A percentile compares a stretch with the other conserved stretches of the same genome.
Evolutionary conservation across 2,329 filamentous ascomycete genomes (phyloP).

Genomic region (Stagonosporopsis tanaceti): DNA sequence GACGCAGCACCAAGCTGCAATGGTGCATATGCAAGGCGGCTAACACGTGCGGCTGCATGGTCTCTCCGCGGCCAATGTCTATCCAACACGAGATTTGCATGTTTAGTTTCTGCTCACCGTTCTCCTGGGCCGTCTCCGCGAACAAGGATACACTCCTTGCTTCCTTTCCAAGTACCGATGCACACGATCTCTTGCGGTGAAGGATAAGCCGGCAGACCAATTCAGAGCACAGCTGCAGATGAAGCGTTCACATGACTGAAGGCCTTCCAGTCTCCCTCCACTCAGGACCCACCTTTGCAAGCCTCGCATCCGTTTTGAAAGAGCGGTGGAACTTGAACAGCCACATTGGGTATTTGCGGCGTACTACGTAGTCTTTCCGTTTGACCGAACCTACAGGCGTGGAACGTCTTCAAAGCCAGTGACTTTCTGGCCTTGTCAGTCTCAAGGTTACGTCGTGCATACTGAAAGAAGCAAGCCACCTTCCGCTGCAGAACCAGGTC

Average conservation of each 20-base stretch:
- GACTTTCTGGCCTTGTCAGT: neutral
- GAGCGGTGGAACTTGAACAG: conserved; percentile 31
- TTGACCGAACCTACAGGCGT: conserved; percentile 13
- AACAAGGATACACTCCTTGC: conserved; percentile 18
- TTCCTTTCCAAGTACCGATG: conserved; percentile 18
- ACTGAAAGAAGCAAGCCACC: conserved; percentile 4
- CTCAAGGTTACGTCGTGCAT: neutral
- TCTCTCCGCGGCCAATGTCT: conserved; percentile 25
- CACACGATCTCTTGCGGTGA: conserved; percentile 29
- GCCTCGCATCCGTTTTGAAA: conserved; percentile 19
- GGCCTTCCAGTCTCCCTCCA: conserved; percentile 15
- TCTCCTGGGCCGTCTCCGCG: conserved; percentile 26
- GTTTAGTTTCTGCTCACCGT: conserved; percentile 31
- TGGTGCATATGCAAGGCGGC: conserved; percentile 25
- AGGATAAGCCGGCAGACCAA: conserved; percentile 24
- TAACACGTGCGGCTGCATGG: conserved; percentile 23
- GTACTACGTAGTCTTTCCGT: conserved; percentile 1
- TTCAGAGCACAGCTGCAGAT: conserved; percentile 18
- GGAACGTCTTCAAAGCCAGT: conserved; percentile 2
- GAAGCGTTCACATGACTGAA: conserved; percentile 36
- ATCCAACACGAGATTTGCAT: conserved; percentile 25
- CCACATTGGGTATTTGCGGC: neutral
- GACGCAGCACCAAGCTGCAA: conserved; percentile 25
- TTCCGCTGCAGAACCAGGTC: conserved; percentile 1
- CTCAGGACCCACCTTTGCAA: conserved; percentile 7